Evolutionary conservation across 345 rosid species (phyloP), one percentile per base, ranked within the genome.

Genomic region (Turnera subulata): DNA sequence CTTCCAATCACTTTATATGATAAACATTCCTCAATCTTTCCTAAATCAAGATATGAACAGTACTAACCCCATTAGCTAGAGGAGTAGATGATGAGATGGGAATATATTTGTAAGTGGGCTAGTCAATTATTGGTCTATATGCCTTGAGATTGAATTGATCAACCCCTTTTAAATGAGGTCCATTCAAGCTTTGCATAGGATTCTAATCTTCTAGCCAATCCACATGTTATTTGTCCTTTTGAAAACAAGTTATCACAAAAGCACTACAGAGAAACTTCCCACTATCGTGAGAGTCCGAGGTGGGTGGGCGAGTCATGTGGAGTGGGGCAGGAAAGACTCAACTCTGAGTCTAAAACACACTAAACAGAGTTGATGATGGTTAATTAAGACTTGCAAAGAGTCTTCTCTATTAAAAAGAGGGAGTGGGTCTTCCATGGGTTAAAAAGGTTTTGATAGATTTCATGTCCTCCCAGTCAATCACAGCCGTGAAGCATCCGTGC

Each of bases 101-200:
- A 2, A 12, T 22, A 38, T 29, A 20, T 0, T 7, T 17, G 24
- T 6, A 52, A 56, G 64, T 52, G 69, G 39, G 24, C 46, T 24
- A 23, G 68, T 62, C 75, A 76, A 73, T 76, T 76, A 79, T 76
- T 73, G 74, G 73, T 39, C 37, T 19, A 56, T 4, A 56, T 4
- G 26, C 68, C 6, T 8, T 37, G 51, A 64, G 16, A 32, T 49
- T 25, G 48, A 48, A 55, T 8, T 43, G 55, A 38, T 25, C 38
- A 66, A 54, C n/a, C 14, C n/a, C 14, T 48, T 38, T 52, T 50
- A 57, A 69, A 67, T 29, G 38, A 60, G 60, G 81, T 65, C 76
- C 74, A 56, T 59, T 69, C 72, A 72, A 65, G 39, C 17, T 44
- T 33, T 23, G 56, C 84, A 80, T 74, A 74, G 84, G 84, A 80